Evolutionary conservation across 78 protist species (phyloP).

Genomic region (Chrysochromulina parva): DNA sequence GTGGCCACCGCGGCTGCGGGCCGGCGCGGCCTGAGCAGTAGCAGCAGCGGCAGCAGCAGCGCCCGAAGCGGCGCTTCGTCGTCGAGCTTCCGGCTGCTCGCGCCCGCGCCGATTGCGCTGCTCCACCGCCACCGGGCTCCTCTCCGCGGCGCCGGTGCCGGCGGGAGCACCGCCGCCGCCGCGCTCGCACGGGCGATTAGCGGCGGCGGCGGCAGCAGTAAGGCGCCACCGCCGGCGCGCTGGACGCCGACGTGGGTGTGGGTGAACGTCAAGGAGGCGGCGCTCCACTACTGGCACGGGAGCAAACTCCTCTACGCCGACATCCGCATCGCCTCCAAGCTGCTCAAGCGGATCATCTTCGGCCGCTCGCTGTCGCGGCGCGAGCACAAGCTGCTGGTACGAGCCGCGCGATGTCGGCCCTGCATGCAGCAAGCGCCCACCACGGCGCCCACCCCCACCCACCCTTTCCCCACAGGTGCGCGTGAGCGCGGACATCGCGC

Average conservation of each 20-base stretch:
- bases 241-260: conserved; percentile 4
- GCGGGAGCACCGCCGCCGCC: conserved; percentile 23
- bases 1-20: no score
- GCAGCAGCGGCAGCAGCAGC: no score
- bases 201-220: neutral
- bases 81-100: no score
- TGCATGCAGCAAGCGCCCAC: no score
- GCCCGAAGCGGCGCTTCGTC: no score
- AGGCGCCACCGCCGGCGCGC: neutral
- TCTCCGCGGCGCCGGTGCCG: conserved; percentile 64
- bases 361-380: conserved; percentile 50
- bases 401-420: no score
- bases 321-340: neutral
- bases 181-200: neutral
- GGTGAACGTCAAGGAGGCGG: neutral
- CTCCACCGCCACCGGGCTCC: no score
- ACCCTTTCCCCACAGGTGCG: neutral
- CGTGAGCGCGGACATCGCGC: conserved; percentile 56
- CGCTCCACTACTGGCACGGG: conserved; percentile 35
- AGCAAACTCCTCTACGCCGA: neutral
- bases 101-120: no score
- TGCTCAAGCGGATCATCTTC: neutral
- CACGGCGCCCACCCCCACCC: no score
- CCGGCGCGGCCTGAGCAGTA: no score
- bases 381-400: conserved; percentile 41